Conservation (phyloP, 176 grass and related monocot genomes). For the Musa beccarii region DNA sequence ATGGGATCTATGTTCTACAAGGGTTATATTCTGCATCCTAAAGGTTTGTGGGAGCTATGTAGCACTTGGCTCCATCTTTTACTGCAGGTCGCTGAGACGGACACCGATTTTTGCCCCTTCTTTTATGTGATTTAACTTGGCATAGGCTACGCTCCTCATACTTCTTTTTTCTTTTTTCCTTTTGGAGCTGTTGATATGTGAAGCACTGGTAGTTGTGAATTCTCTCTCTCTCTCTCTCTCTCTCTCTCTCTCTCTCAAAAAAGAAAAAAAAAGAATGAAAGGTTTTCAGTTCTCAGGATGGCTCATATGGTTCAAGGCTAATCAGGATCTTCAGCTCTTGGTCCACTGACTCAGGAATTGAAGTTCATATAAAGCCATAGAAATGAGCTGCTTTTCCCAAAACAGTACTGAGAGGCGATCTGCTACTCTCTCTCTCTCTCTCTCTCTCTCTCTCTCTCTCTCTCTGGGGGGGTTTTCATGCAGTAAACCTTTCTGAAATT, state of each 20-base stretch:
- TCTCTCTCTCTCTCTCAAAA: too few relatives aligned
- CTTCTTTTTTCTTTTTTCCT: constrained; percentile 63
- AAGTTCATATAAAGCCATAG: neutral
- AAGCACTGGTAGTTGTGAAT: constrained; percentile 27
- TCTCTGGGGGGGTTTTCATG: neutral
- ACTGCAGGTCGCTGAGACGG: constrained; percentile 1
- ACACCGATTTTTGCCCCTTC: constrained; percentile 29
- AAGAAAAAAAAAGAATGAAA: too few relatives aligned
- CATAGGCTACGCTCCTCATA: constrained; percentile 39
- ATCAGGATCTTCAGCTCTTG: neutral
- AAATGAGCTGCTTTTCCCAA: constrained; percentile 1
- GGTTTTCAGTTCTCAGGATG: too few relatives aligned
- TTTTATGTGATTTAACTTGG: constrained; percentile 99
- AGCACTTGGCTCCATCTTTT: constrained; percentile 22
- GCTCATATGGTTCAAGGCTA: neutral
- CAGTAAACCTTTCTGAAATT: neutral
- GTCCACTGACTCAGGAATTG: constrained; percentile 10
- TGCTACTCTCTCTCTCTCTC: neutral
- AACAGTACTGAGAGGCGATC: constrained; percentile 13
- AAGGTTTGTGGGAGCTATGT: constrained; percentile 26
- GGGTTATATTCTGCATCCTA: neutral
- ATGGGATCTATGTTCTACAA: constrained; percentile 12
- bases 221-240: constrained; percentile 6
- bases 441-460: neutral
- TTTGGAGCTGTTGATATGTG: constrained; percentile 35